These are phyloP conservation scores for Epichloe baconii DNA, from an alignment of 2,329 filamentous ascomycete genomes.

Conservation along the genomic window DNA sequence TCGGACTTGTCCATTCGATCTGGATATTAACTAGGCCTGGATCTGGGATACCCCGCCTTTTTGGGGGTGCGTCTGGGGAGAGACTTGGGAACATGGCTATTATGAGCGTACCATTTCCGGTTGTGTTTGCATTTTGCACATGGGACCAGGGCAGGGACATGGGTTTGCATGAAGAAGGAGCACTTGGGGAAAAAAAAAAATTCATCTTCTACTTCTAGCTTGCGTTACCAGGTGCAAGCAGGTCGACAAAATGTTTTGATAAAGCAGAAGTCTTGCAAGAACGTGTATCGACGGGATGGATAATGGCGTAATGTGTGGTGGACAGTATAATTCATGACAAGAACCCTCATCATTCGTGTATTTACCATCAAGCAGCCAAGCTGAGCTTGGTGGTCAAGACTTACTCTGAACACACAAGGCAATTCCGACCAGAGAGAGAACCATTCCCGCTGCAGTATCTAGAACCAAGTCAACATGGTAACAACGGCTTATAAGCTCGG, in stretches of 20 bases:
- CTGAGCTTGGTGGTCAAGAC: constrained; percentile 13
- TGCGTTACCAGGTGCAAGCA: constrained; percentile 6
- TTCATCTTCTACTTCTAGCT: background rate
- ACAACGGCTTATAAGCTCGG: too few species aligned
- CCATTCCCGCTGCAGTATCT: constrained; percentile 80
- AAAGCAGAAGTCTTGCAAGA: background rate
- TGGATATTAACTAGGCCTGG: too few species aligned
- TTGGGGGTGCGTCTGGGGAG: too few species aligned
- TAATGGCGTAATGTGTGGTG: background rate
- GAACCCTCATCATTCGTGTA: background rate
- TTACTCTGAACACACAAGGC: constrained; percentile 69
- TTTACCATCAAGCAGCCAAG: background rate
- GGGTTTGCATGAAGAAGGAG: constrained; percentile 3
- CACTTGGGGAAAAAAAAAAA: background rate
- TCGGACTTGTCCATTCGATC: too few species aligned
- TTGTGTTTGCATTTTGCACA: background rate
- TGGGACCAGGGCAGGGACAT: background rate
- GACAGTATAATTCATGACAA: background rate
- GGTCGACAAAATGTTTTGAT: background rate
- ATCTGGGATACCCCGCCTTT: too few species aligned
- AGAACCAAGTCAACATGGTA: constrained; percentile 3
- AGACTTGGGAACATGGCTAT: too few species aligned
- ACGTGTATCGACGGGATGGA: background rate
- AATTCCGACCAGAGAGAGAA: constrained; percentile 65
- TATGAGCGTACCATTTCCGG: too few species aligned